Evolutionary conservation across 139 green algal genomes (phyloP), one percentile per base, ranked within the genome.

Genomic region (Tetraselmis chui): DNA sequence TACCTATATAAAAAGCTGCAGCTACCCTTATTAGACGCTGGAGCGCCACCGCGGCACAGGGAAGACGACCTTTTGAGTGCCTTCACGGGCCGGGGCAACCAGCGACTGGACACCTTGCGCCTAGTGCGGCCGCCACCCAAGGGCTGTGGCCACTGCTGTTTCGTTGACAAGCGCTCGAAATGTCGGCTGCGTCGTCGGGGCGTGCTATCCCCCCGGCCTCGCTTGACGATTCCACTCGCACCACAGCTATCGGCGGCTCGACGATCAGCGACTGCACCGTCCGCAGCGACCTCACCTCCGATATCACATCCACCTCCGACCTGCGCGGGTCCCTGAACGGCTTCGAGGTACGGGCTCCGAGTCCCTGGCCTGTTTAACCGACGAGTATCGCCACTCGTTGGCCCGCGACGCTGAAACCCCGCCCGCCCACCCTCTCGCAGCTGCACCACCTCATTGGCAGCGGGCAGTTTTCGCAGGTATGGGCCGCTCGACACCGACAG

Each of bases 391-490:
- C 1, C 23, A 32, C 18, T 18, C 75, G 5, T 81, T 24, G 75
- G 2, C 22, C 2, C 30, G 29, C 29, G 22, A 76, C 2, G 2
- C 1, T 45, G 24, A 22, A 82, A 76, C 1, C 29, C 25, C 80
- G 1, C 84, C n/a, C n/a, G n/a, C n/a, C n/a, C n/a, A n/a, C n/a
- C n/a, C n/a, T n/a, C 24, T 28, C 67, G 77, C 84, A 90, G 86
- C 78, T 90, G 2, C 81, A 84, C 28, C 59, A 80, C 0, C 79
- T 86, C 24, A 81, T 90, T 2, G 86, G 86, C 0, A 67, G 86
- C 23, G 86, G 86, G 26, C 84, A 88, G 45, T 88, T 88, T 77
- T 87, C 82, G 0, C 84, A 88, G 30, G 86, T 90, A 2, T 90
- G 80, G 32, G 82, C 82, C 2, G 86, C 82, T 25, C 79, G 5